Percentiles rank a stretch among this genome's conserved stretches.
These are phyloP conservation scores for Microdochium paspali DNA, from an alignment of 2,329 filamentous ascomycete genomes.

Conservation along the genomic window DNA sequence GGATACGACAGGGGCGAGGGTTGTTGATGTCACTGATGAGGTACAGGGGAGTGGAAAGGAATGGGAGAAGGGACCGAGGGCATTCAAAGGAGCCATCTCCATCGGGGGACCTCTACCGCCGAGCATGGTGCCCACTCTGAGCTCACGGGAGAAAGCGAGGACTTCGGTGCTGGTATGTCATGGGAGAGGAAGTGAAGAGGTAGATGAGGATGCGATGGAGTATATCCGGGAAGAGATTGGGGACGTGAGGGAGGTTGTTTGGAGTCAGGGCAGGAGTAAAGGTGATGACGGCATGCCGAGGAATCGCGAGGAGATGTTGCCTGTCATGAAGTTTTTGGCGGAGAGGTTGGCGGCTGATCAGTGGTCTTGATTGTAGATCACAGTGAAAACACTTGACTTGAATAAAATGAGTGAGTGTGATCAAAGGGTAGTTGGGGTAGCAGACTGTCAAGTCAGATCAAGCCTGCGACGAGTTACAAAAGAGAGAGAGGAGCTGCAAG, in stretches of 20 bases:
- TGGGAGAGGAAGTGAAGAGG: slow-evolving; percentile 33
- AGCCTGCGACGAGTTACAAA: too few relatives aligned
- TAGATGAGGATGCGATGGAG: slow-evolving; percentile 53
- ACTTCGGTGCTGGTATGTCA: slow-evolving; percentile 57
- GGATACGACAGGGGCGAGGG: slow-evolving; percentile 13
- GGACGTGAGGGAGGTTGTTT: slow-evolving; percentile 58
- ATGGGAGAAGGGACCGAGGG: slow-evolving; percentile 5
- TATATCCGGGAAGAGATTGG: slow-evolving; percentile 56
- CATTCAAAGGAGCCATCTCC: slow-evolving; percentile 48
- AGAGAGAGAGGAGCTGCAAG: too few relatives aligned
- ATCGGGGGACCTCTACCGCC: slow-evolving; percentile 51
- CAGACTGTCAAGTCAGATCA: too few relatives aligned
- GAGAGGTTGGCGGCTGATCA: slow-evolving; percentile 38
- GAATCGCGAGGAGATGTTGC: slow-evolving; percentile 75
- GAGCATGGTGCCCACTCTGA: slow-evolving; percentile 37
- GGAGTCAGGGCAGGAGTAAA: slow-evolving; percentile 37
- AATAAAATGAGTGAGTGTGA: too few relatives aligned
- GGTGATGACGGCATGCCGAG: slow-evolving; percentile 72
- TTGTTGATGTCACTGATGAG: slow-evolving; percentile 20
- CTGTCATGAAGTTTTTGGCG: slow-evolving; percentile 78
- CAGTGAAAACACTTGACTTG: too few relatives aligned
- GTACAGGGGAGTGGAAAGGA: neutral
- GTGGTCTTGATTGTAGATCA: neutral
- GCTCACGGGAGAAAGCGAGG: slow-evolving; percentile 40
- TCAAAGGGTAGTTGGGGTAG: too few relatives aligned